A percentile compares a stretch with the other conserved stretches of the same genome.
Conservation (phyloP, 106 monocot species). For the Hemerocallis citrina region DNA sequence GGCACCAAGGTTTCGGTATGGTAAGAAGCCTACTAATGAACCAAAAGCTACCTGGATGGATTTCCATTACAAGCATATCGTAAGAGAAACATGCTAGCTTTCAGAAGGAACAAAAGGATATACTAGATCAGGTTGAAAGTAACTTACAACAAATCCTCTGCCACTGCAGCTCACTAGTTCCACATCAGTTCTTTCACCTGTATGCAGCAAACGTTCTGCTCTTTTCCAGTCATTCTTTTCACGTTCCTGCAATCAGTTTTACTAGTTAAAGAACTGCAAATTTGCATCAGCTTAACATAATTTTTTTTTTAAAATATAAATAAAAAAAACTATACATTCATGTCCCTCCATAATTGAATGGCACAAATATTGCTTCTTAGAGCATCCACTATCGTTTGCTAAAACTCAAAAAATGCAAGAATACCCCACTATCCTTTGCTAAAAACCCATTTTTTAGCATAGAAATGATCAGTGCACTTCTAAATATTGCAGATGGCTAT, state of each 20-base stretch:
- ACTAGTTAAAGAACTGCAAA: not conserved
- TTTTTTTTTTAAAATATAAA: not conserved
- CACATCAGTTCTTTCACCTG: conserved; percentile 69
- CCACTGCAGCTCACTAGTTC: conserved; percentile 83
- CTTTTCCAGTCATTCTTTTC: conserved; percentile 56
- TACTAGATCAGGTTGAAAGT: not conserved
- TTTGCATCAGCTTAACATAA: not conserved
- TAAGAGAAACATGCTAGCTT: not conserved
- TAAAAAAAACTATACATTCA: not conserved
- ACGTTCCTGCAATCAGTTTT: conserved; percentile 34
- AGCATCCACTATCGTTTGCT: too few species aligned
- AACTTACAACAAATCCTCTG: conserved; percentile 86
- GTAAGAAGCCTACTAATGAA: conserved; percentile 80
- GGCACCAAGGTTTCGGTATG: conserved; percentile 77
- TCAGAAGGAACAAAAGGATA: not conserved
- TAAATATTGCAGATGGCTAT: too few species aligned
- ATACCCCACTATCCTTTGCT: too few species aligned
- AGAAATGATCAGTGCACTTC: too few species aligned
- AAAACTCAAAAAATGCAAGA: too few species aligned
- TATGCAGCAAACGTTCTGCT: conserved; percentile 30
- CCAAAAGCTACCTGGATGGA: conserved; percentile 81
- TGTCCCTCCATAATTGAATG: not conserved
- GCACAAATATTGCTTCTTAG: not conserved
- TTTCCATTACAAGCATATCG: conserved; percentile 2
- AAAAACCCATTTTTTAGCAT: too few species aligned